Evolutionary conservation across 352 stramenopile genomes (phyloP), one percentile per base, ranked within the genome.

Genomic region (Globisporangium spiculum): DNA sequence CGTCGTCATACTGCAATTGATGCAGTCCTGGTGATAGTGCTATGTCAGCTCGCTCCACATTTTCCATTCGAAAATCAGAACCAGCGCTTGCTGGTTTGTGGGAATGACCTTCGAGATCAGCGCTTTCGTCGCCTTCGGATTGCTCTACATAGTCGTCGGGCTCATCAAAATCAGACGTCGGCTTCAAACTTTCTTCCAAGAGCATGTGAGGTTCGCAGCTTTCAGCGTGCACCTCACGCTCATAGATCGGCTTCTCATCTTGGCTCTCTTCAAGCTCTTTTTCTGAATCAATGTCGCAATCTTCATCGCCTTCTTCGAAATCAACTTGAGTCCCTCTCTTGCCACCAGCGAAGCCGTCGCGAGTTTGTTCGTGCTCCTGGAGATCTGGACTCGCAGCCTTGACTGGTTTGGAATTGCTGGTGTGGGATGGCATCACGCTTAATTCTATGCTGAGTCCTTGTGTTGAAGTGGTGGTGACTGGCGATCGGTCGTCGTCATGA

Each of bases 231-330:
- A 12, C 54, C 10, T 1, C 26, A 22, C 14, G 7, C 26, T 60
- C 54, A 12, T 7, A 60, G 16, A 26, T 1, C 14, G 27, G 18
- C 2, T 44, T 26, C 1, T 44, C n/a, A 34, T 63, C 34, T 53
- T 10, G n/a, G 9, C 20, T 53, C 36, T 14, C 34, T 12, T 52
- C 58, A 18, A 53, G 30, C 24, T 50, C 58, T 27, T 63, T n/a
- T 10, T 63, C 58, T 7, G 34, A 36, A 44, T 63, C 58, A 36
- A 63, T 63, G 65, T 72, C 68, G 71, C 8, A 22, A 18, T 60
- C 54, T 60, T 44, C 27, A 9, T 68, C 73, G n/a, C 66, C 60
- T 63, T 79, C 70, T 74, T 81, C 76, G 78, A 72, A 71, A 71
- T 71, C 66, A 73, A 73, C 71, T 56, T 63, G 65, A 63, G 56